Conservation (phyloP, 1,284 basidiomycete genomes). For the Boletus semigastroideus region DNA sequence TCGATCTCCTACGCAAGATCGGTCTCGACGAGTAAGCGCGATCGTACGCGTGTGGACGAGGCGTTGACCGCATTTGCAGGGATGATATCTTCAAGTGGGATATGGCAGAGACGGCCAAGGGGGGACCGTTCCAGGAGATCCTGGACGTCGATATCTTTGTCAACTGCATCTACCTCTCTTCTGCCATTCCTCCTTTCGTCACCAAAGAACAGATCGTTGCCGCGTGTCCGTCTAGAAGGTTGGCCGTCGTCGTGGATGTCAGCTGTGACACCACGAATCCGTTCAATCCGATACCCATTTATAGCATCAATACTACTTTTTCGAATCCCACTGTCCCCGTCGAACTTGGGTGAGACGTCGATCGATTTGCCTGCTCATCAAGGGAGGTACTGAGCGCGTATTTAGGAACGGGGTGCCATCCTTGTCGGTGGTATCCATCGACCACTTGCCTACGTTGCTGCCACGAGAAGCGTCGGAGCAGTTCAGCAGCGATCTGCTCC, state of each 20-base stretch:
- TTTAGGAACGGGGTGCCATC: constrained; percentile 57
- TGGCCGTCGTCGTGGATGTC: constrained; percentile 93
- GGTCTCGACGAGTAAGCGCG: constrained; percentile 80
- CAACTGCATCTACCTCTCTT: constrained; percentile 98
- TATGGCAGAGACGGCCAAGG: constrained; percentile 94
- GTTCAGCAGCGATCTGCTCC: constrained; percentile 89
- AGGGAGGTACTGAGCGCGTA: constrained; percentile 4
- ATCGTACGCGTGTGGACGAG: neutral
- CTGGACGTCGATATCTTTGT: constrained; percentile 98
- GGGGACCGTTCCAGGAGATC: constrained; percentile 95
- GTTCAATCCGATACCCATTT: constrained; percentile 97
- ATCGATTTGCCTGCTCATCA: neutral
- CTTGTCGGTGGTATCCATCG: constrained; percentile 92
- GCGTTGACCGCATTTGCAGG: constrained; percentile 41
- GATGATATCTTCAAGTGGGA: constrained; percentile 99
- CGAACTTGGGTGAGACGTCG: constrained; percentile 62
- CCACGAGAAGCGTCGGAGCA: constrained; percentile 97
- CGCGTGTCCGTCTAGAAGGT: constrained; percentile 68
- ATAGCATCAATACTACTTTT: constrained; percentile 95
- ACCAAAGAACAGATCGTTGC: constrained; percentile 71
- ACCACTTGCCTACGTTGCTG: constrained; percentile 94
- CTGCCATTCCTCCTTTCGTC: constrained; percentile 88
- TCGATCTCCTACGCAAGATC: constrained; percentile 93
- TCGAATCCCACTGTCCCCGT: constrained; percentile 91
- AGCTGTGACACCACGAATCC: constrained; percentile 99